Percentiles rank a stretch among this genome's conserved stretches.
Evolutionary conservation across 805 yeast species (phyloP).

Genomic region (Lipomyces orientalis): DNA sequence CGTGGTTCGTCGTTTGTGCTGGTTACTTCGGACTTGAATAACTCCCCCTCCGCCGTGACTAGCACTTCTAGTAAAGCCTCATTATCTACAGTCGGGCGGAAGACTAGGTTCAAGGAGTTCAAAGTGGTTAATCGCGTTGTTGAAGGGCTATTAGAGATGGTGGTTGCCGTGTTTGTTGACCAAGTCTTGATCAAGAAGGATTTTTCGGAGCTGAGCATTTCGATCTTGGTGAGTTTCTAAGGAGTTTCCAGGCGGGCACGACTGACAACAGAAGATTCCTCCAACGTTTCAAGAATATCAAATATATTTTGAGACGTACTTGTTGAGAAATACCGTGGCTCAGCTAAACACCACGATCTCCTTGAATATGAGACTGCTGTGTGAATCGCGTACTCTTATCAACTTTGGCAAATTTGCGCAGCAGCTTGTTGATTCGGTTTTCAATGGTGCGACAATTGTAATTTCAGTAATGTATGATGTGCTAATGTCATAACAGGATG

Average conservation of each 20-base stretch:
- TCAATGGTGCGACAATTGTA: constrained; percentile 24
- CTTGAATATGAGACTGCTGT: constrained; percentile 24
- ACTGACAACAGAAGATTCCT: constrained; percentile 29
- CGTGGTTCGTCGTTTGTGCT: constrained; percentile 37
- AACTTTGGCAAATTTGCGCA: constrained; percentile 33
- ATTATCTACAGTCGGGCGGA: constrained; percentile 2
- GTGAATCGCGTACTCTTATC: constrained; percentile 33
- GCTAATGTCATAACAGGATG: constrained; percentile 24
- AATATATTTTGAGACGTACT: constrained; percentile 38
- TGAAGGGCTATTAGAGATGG: constrained; percentile 38
- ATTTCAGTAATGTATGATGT: not conserved
- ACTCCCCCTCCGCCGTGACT: not conserved
- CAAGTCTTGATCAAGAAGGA: constrained; percentile 37
- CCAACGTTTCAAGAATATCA: constrained; percentile 37
- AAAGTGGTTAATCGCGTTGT: constrained; percentile 32
- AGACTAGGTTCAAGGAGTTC: constrained; percentile 22
- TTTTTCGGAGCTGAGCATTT: constrained; percentile 34
- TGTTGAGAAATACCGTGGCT: constrained; percentile 36
- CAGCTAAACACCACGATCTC: constrained; percentile 35
- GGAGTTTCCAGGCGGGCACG: not conserved
- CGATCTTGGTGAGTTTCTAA: constrained; percentile 22
- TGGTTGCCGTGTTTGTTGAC: constrained; percentile 37
- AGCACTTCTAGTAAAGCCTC: constrained; percentile 3
- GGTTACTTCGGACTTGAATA: constrained; percentile 26
- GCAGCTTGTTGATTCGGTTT: constrained; percentile 34